phyloP scores from a whole-genome alignment of 2,329 filamentous ascomycete species.

The Aspergillus calidoustus region DNA sequence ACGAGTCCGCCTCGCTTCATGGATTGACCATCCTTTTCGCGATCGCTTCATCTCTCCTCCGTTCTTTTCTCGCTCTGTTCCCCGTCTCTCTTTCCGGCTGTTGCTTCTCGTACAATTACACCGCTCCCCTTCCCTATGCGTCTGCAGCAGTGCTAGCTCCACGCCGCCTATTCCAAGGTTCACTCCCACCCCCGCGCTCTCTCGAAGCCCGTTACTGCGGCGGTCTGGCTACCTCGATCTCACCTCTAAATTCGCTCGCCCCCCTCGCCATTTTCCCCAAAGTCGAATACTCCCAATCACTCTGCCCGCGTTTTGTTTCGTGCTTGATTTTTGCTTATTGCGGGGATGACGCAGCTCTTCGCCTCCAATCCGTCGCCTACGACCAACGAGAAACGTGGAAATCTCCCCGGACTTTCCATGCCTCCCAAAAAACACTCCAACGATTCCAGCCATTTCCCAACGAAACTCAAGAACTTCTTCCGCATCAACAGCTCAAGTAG shows the following conservation, averaged over 20 bases:
- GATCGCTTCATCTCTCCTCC: slow-evolving; percentile 17
- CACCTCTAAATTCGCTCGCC: slow-evolving; percentile 6
- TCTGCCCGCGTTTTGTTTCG: background rate
- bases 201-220: slow-evolving; percentile 19
- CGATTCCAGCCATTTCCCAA: slow-evolving; percentile 58
- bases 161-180: slow-evolving; percentile 23
- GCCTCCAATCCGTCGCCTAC: slow-evolving; percentile 45
- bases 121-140: slow-evolving; percentile 23
- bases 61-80: slow-evolving; percentile 23
- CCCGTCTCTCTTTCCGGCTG: slow-evolving; percentile 16
- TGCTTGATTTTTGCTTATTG: slow-evolving; percentile 10
- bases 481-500: slow-evolving; percentile 63
- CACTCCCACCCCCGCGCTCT: slow-evolving; percentile 22
- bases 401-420: slow-evolving; percentile 51
- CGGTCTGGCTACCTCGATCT: slow-evolving; percentile 12
- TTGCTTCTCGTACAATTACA: slow-evolving; percentile 16
- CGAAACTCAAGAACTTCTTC: slow-evolving; percentile 72
- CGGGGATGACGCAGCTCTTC: slow-evolving; percentile 50
- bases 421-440: slow-evolving; percentile 50
- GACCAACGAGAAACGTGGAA: slow-evolving; percentile 52
- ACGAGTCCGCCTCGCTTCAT: slow-evolving; percentile 16
- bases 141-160: slow-evolving; percentile 30
- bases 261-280: background rate
- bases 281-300: background rate
- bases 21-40: slow-evolving; percentile 16